Conservation (phyloP, 2,329 filamentous ascomycete species). For the Neurospora crassa region DNA sequence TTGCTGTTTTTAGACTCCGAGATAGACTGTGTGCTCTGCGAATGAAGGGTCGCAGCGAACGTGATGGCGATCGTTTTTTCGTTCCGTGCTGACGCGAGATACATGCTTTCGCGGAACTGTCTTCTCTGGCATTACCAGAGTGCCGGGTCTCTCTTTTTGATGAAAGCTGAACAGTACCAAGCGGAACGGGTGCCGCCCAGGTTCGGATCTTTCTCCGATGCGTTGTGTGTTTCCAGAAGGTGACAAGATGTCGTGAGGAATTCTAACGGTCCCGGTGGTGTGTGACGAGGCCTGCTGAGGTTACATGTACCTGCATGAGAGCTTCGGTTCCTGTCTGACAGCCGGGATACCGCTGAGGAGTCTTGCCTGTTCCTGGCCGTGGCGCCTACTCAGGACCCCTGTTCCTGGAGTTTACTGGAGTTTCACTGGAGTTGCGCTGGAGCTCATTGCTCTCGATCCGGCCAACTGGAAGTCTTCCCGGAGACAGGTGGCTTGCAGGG, state of each 20-base stretch:
- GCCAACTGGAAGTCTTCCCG: conserved; percentile 19
- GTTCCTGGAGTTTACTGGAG: conserved; percentile 2
- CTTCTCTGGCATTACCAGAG: background rate
- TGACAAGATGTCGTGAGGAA: background rate
- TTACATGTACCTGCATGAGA: background rate
- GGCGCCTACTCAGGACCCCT: background rate
- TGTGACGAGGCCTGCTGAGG: background rate
- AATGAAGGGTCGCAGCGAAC: background rate
- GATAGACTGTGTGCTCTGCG: background rate
- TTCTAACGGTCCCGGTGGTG: background rate
- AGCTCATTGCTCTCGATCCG: background rate
- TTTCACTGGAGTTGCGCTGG: background rate
- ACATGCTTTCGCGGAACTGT: background rate
- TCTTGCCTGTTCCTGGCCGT: background rate
- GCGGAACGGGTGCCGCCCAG: background rate
- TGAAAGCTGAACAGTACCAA: background rate
- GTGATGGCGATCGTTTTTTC: background rate
- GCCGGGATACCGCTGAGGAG: background rate
- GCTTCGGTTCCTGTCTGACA: background rate
- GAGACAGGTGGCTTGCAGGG: conserved; percentile 12
- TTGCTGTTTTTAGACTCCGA: background rate
- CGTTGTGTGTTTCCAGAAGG: background rate
- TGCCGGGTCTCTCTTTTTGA: background rate
- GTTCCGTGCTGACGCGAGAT: background rate
- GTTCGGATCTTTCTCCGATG: background rate